Evolutionary conservation across 306 rosid genomes (phyloP).

Genomic region (Ochetophila trinervis): DNA sequence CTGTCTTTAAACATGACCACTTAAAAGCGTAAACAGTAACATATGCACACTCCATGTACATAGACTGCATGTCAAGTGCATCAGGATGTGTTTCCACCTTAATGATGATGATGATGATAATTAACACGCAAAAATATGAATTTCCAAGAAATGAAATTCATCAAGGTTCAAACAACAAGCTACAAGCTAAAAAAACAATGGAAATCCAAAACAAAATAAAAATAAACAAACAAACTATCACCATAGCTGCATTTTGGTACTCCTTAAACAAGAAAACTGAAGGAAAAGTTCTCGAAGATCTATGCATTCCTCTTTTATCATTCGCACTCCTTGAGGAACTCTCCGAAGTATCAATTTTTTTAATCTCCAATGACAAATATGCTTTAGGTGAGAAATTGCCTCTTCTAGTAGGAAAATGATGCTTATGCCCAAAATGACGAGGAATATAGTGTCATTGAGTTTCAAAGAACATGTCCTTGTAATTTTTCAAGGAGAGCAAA

Average conservation of each 20-base stretch:
- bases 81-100: no score
- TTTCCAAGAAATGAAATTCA: no score
- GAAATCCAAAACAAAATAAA: no score
- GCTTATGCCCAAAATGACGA: conserved; percentile 48
- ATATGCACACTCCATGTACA: no score
- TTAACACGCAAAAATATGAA: no score
- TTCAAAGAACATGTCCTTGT: conserved; percentile 38
- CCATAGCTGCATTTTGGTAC: conserved; percentile 87
- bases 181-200: background rate
- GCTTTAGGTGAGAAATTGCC: conserved; percentile 46
- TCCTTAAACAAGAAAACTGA: conserved; percentile 85
- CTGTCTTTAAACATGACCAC: background rate
- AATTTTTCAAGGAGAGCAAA: conserved; percentile 61
- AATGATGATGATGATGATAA: background rate
- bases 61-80: no score
- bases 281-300: conserved; percentile 74
- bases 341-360: conserved; percentile 32
- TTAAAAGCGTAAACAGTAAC: no score
- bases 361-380: conserved; percentile 52
- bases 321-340: conserved; percentile 43
- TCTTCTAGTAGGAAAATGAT: conserved; percentile 41
- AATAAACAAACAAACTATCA: conserved; percentile 38
- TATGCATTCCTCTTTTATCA: conserved; percentile 38
- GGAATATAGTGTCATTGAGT: conserved; percentile 44
- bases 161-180: no score